Percentiles rank a stretch among this genome's conserved stretches.
Conservation (phyloP, 2,329 filamentous ascomycete species). For the Pseudodiploospora longispora region DNA sequence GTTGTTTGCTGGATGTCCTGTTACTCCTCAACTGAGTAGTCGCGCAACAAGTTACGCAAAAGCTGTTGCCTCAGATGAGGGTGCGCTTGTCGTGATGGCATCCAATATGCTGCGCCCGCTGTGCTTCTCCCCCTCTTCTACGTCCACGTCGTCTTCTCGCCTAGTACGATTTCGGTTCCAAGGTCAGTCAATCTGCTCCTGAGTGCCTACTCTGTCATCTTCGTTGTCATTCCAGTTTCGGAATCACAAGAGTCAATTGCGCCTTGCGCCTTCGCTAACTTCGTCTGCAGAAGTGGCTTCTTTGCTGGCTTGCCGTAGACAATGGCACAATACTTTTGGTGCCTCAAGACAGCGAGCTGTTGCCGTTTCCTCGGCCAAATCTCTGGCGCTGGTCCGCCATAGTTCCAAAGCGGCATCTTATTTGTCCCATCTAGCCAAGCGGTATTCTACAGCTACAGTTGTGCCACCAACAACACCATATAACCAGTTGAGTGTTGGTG, state of each 20-base stretch:
- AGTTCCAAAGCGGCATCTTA: constrained; percentile 23
- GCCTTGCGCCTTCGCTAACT: background rate
- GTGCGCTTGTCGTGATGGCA: constrained; percentile 22
- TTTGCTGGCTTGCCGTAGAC: constrained; percentile 19
- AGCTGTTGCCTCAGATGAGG: constrained; percentile 19
- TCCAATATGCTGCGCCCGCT: constrained; percentile 26
- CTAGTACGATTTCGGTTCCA: constrained; percentile 17
- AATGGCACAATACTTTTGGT: constrained; percentile 31
- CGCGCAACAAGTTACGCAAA: background rate
- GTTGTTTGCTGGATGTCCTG: no score
- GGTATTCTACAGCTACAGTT: constrained; percentile 25
- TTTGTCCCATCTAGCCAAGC: constrained; percentile 14
- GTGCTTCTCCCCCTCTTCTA: constrained; percentile 14
- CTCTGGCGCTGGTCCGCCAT: constrained; percentile 32
- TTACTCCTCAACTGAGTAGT: background rate
- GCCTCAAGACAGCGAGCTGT: constrained; percentile 20
- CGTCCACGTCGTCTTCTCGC: constrained; percentile 15
- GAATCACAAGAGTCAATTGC: no score
- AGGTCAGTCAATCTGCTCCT: constrained; percentile 11
- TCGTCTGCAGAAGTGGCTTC: constrained; percentile 11
- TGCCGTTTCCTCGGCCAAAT: constrained; percentile 19
- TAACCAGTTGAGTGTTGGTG: constrained; percentile 63
- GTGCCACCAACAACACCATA: constrained; percentile 53
- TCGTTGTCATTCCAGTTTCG: no score
- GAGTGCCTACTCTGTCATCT: no score